These are phyloP conservation scores for Paraconiothyrium sp. DNA, from an alignment of 2,329 filamentous ascomycete species.

Conservation along the genomic window DNA sequence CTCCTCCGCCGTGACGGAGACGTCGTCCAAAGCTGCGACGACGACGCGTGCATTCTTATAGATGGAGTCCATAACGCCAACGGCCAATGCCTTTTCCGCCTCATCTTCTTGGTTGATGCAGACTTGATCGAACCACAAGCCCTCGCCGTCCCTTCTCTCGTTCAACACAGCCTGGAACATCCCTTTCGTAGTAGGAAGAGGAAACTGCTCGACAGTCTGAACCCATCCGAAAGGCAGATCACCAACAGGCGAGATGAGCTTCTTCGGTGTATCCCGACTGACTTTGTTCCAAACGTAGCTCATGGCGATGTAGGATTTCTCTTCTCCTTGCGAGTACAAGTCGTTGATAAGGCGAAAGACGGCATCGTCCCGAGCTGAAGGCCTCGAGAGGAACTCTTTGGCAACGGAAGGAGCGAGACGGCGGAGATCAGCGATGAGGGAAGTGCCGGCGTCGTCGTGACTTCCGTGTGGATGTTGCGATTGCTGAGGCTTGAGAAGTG, in stretches of 20 bases:
- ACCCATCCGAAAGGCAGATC: slow-evolving; percentile 48
- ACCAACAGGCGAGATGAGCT: slow-evolving; percentile 34
- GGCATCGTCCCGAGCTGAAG: slow-evolving; percentile 29
- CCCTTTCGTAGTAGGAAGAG: slow-evolving; percentile 49
- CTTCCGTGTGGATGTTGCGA: not conserved
- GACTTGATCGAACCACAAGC: slow-evolving; percentile 58
- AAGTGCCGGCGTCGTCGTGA: slow-evolving; percentile 27
- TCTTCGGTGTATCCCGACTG: slow-evolving; percentile 36
- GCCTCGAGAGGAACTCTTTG: slow-evolving; percentile 42
- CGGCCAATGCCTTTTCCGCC: slow-evolving; percentile 49
- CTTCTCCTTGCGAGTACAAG: slow-evolving; percentile 40
- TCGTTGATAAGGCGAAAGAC: slow-evolving; percentile 53
- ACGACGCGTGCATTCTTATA: slow-evolving; percentile 54
- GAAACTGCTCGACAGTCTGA: slow-evolving; percentile 47
- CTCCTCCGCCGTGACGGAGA: slow-evolving; percentile 48
- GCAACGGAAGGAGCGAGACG: slow-evolving; percentile 41
- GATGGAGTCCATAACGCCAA: slow-evolving; percentile 54
- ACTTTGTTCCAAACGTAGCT: slow-evolving; percentile 54
- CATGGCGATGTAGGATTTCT: slow-evolving; percentile 53
- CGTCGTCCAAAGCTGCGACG: slow-evolving; percentile 55
- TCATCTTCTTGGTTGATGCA: slow-evolving; percentile 55
- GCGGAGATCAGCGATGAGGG: slow-evolving; percentile 37
- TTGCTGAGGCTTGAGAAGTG: slow-evolving; percentile 27
- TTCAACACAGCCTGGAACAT: slow-evolving; percentile 54
- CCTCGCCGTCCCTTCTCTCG: slow-evolving; percentile 50